phyloP scores from a whole-genome alignment of 345 rosid genomes.

The Linum trigynum region DNA sequence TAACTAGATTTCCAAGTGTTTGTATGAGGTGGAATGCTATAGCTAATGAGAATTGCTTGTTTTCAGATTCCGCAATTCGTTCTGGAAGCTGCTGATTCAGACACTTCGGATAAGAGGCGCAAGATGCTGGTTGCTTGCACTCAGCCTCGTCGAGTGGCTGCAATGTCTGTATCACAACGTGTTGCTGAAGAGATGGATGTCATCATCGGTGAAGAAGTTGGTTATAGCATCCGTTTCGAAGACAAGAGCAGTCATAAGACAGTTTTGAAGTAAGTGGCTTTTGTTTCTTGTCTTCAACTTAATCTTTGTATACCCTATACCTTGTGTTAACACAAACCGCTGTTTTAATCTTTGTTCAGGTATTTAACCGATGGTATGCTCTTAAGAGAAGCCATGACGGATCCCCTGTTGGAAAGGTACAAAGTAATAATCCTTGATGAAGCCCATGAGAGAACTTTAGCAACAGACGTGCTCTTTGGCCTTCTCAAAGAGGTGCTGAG shows the following conservation, averaged over 20 bases:
- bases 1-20: no score
- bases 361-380: constrained; percentile 98
- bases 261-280: constrained; percentile 69
- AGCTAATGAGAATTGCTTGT: background rate
- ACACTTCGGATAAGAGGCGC: constrained; percentile 58
- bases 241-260: constrained; percentile 81
- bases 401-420: constrained; percentile 92
- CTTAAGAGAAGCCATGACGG: constrained; percentile 95
- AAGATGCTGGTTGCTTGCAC: constrained; percentile 88
- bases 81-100: constrained; percentile 81
- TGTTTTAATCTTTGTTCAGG: constrained; percentile 35
- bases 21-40: background rate
- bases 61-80: constrained; percentile 78
- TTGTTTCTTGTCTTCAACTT: constrained; percentile 1
- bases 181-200: constrained; percentile 99
- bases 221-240: constrained; percentile 95
- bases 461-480: constrained; percentile 87
- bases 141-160: constrained; percentile 97
- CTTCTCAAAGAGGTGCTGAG: constrained; percentile 80
- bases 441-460: constrained; percentile 93
- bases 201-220: constrained; percentile 91
- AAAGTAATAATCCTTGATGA: constrained; percentile 94
- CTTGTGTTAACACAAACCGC: background rate
- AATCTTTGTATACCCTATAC: background rate
- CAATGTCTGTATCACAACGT: constrained; percentile 92